phyloP scores from a whole-genome alignment of 257 asterid species.

The Paraleonurus japonicus region DNA sequence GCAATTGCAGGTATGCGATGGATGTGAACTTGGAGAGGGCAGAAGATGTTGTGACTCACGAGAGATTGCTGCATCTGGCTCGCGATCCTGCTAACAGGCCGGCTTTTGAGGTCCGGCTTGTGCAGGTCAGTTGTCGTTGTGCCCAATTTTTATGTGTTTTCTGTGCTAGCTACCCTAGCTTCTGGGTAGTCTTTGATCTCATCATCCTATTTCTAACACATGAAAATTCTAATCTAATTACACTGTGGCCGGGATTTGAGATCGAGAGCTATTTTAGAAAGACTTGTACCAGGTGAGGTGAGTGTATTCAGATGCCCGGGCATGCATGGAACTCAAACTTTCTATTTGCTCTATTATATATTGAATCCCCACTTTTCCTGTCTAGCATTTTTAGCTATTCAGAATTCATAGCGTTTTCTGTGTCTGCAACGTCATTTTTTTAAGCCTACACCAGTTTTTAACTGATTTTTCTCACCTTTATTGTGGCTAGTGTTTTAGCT shows the following conservation, averaged over 20 bases:
- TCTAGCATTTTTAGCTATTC: no score
- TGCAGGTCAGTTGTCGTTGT: conserved; percentile 70
- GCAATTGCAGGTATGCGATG: conserved; percentile 71
- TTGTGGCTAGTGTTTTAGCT: conserved; percentile 25
- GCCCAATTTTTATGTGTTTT: no score
- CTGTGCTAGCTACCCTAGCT: background rate
- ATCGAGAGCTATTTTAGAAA: no score
- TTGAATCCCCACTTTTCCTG: background rate
- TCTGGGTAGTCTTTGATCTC: background rate
- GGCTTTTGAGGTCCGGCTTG: conserved; percentile 87
- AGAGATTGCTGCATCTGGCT: conserved; percentile 75
- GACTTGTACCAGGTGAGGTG: no score
- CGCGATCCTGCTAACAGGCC: conserved; percentile 85
- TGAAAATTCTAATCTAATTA: no score
- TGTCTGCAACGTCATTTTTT: background rate
- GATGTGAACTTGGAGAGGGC: conserved; percentile 97
- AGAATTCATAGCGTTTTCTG: background rate
- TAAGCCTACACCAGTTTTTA: background rate
- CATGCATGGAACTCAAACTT: background rate
- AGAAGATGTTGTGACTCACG: conserved; percentile 92
- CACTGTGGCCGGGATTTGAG: no score
- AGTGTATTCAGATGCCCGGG: no score
- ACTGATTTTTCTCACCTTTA: background rate
- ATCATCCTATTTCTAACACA: background rate
- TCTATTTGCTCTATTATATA: no score